Base-by-base conservation (phyloP, 1,284 basidiomycete genomes). In the Marasmius fiardii region DNA sequence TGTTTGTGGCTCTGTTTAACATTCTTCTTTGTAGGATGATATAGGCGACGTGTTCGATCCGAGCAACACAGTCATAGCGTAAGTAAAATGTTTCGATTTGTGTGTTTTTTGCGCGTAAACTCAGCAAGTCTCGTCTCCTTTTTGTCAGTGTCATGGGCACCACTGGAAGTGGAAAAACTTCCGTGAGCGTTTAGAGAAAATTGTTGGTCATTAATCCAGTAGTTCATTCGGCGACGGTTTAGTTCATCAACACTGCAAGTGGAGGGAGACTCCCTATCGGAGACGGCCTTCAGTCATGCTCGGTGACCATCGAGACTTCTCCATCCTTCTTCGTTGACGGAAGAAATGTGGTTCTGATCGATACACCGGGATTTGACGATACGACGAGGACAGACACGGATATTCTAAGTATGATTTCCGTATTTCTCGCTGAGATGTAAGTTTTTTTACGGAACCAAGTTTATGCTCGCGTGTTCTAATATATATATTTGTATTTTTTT, bases 221-320 rank as follows among this genome's bases (percentile, higher is more conserved):
- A 64, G 67, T 43, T n/a, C n/a, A n/a, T n/a, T n/a, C n/a, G n/a
- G n/a, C n/a, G n/a, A n/a, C n/a, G n/a, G n/a, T 70, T 68, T 54
- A 74, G 72, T 75, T 74, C 62, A 68, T 72, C 53, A 74, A 74
- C 50, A 53, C 65, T 3, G 64, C 67, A 43, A 71, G 68, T 55
- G 68, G 67, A 2, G 68, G 68, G 0, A 58, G 58, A 18, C 58
- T 72, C 16, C 43, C 53, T 12, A 64, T 71, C 4, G 68, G 68
- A 52, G 44, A 51, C n/a, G 65, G 64, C 4, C 59, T 74, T 16
- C 52, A 61, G 21, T 73, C 71, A 16, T 70, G 71, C 60, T 69
- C 70, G 5, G 61, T 50, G 26, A 24, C 50, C 2, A 62, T 72
- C 5, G 63, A 68, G 49, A 52, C 61, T 10, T 61, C 68, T 8